Conservation (phyloP, 106 monocot species). For the Amphibolis antarctica region DNA sequence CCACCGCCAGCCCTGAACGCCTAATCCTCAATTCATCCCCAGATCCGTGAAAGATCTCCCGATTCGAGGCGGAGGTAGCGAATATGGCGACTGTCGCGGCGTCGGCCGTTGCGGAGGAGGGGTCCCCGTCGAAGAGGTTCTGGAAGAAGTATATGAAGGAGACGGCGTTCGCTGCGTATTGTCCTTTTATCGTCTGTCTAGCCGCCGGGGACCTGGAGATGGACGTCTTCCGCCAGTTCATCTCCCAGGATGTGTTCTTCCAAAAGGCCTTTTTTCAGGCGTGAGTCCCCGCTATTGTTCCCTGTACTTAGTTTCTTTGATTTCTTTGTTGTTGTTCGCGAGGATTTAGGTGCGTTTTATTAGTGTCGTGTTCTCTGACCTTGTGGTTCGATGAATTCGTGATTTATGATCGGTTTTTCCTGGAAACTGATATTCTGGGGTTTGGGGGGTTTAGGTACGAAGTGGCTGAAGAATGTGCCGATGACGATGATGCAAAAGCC, state of each 20-base stretch:
- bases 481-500: constrained; percentile 69
- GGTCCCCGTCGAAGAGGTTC: constrained; percentile 51
- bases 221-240: constrained; percentile 53
- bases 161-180: constrained; percentile 37
- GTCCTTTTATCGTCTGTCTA: constrained; percentile 68
- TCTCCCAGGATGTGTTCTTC: constrained; percentile 72
- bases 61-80: constrained; percentile 9
- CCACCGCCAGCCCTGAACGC: not conserved
- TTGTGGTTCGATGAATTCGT: not conserved
- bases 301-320: not conserved
- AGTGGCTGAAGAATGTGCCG: constrained; percentile 73
- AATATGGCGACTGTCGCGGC: constrained; percentile 6
- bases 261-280: constrained; percentile 60
- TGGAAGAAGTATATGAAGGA: constrained; percentile 58
- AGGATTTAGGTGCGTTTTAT: too few relatives aligned
- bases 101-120: constrained; percentile 29
- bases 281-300: constrained; percentile 31
- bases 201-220: constrained; percentile 58
- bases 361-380: not conserved
- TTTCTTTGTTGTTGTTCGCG: not conserved
- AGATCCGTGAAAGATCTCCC: not conserved
- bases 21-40: not conserved
- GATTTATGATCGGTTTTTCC: not conserved
- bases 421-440: not conserved
- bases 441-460: constrained; percentile 53